phyloP scores from a whole-genome alignment of 768 basidiomycete genomes.

The Pisolithus albus region DNA sequence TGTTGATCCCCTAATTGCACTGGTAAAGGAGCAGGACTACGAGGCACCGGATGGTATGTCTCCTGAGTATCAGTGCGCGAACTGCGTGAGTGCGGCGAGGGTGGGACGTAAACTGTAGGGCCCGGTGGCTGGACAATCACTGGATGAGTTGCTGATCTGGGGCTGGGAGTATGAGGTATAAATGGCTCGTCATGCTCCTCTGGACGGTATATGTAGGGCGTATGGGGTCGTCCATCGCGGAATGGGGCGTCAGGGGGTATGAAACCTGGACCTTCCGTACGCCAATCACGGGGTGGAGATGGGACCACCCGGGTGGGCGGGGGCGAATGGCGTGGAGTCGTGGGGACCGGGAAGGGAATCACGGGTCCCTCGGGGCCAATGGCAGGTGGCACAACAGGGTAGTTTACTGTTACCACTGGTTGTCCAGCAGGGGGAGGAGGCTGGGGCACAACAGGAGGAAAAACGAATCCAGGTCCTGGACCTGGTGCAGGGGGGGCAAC shows the following conservation, averaged over 20 bases:
- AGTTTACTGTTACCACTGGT: slow-evolving; percentile 11
- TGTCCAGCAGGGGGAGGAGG: slow-evolving; percentile 6
- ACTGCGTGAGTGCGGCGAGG: slow-evolving; percentile 2
- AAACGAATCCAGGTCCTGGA: slow-evolving; percentile 11
- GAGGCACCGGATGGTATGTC: slow-evolving; percentile 11
- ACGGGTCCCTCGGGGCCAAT: slow-evolving; percentile 16
- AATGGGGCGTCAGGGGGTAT: slow-evolving; percentile 30
- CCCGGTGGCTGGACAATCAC: background rate
- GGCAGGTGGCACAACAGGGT: slow-evolving; percentile 18
- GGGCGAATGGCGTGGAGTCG: slow-evolving; percentile 15
- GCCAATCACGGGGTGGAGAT: slow-evolving; percentile 8
- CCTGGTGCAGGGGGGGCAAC: background rate
- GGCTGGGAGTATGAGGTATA: slow-evolving; percentile 11
- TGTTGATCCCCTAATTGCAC: background rate
- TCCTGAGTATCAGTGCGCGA: slow-evolving; percentile 22
- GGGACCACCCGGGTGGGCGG: slow-evolving; percentile 22
- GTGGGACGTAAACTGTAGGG: background rate
- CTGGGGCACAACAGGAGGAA: slow-evolving; percentile 19
- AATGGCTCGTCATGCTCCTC: slow-evolving; percentile 13
- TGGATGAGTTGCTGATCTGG: background rate
- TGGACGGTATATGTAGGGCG: slow-evolving; percentile 2
- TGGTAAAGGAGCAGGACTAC: slow-evolving; percentile 12
- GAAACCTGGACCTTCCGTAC: slow-evolving; percentile 25
- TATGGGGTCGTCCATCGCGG: slow-evolving; percentile 2
- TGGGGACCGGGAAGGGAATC: slow-evolving; percentile 17